phyloP scores from a whole-genome alignment of 1,284 basidiomycete species.

The Coniophora puteana region DNA sequence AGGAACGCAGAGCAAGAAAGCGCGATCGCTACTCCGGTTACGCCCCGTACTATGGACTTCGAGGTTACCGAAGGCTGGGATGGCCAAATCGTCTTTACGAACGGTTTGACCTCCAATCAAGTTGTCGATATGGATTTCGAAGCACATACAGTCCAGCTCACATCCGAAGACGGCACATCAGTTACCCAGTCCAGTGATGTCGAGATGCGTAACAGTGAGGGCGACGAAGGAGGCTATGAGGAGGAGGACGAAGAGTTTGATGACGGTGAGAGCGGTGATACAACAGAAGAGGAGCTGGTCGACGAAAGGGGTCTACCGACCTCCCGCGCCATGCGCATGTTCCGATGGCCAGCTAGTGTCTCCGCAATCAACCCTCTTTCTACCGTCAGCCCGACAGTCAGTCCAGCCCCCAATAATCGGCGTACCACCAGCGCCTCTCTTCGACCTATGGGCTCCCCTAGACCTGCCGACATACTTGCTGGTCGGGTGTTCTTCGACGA shows the following conservation, averaged over 20 bases:
- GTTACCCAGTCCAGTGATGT: constrained; percentile 30
- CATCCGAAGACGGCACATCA: constrained; percentile 36
- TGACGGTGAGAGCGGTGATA: constrained; percentile 47
- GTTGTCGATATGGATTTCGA: constrained; percentile 58
- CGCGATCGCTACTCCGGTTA: constrained; percentile 36
- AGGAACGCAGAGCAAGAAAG: constrained; percentile 24
- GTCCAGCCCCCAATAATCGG: constrained; percentile 37
- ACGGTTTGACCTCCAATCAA: constrained; percentile 48
- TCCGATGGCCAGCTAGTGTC: constrained; percentile 56
- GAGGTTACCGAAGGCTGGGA: constrained; percentile 71
- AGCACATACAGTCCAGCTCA: constrained; percentile 41
- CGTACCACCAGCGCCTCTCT: constrained; percentile 28
- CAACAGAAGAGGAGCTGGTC: constrained; percentile 76
- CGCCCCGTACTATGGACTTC: constrained; percentile 40
- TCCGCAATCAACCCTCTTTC: constrained; percentile 73
- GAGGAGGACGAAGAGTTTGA: constrained; percentile 40
- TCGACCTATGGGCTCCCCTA: constrained; percentile 38
- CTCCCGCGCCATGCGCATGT: constrained; percentile 66
- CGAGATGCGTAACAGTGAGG: constrained; percentile 41
- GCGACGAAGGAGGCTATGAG: constrained; percentile 24
- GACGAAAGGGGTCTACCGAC: constrained; percentile 69
- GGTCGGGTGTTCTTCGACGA: constrained; percentile 51
- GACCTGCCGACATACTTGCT: constrained; percentile 62
- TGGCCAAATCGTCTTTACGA: constrained; percentile 66
- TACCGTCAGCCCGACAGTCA: constrained; percentile 56